Base-by-base conservation (phyloP, 805 yeast species). In the Metschnikowia borealis region DNA sequence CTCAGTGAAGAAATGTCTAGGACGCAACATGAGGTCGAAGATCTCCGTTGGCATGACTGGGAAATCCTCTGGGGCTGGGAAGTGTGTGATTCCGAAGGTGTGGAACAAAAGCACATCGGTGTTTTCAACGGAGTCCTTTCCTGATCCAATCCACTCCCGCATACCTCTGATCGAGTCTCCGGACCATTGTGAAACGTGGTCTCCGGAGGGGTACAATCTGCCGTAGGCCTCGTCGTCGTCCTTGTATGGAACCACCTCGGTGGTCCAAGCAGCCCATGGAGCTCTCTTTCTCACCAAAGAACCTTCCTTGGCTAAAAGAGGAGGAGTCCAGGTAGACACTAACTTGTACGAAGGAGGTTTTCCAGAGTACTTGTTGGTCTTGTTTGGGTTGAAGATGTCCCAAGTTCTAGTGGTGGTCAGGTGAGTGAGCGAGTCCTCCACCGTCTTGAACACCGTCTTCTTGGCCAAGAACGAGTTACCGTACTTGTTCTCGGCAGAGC, bases 1-100 rank as follows among this genome's bases (percentile, higher is more conserved):
- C 66, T 84, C 87, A 42, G 76, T 70, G 77, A 87, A 87, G 74
- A 87, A 83, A 69, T 87, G 82, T 66, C 92, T 78, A 59, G 94
- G 94, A 68, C 91, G 80, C 65, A 87, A 73, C 71, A 84, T 73
- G 58, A 87, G 73, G 52, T 85, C 81, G 61, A 87, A 83, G 62
- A 89, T 86, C 71, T 87, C 95, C 45, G 89, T 85, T 44, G 94
- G 94, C 94, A 87, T 87, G 56, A 87, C 80, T 50, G 94, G 94
- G 84, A 86, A 87, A 68, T 87, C 95, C 73, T 87, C 94, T 52
- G 94, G 92, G 13, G 91, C 84, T 52, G 95, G 95, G 80, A 86
- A 84, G 66, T 87, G 95, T 33, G 92, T 83, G 58, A 87, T 81
- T 62, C 94, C 94, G 62, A 87, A 87, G 29, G 92, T 87, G 69